Evolutionary conservation across 441 rosid species (phyloP), one percentile per base, ranked within the genome.

Genomic region (Biscutella laevigata): DNA sequence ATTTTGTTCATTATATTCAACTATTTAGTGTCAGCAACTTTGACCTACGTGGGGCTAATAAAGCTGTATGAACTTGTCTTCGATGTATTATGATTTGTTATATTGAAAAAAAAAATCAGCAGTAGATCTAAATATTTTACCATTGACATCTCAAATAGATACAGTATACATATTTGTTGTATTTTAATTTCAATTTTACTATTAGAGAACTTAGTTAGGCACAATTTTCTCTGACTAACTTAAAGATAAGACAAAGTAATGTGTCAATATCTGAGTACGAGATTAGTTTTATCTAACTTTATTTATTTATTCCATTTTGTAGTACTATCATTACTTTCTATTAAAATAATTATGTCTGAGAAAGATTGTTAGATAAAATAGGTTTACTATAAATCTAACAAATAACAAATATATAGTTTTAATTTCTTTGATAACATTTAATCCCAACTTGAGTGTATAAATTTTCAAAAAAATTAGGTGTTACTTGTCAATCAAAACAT

Each of bases 1-100:
- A 12, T 4, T 33, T n/a, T 20, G 29, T 57, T 12, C 30, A n/a
- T n/a, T n/a, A n/a, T n/a, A 40, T 33, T 39, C 11, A 46, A 24
- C 24, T 44, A 45, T 22, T 12, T 34, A 12, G 43, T 62, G 41
- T 42, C 53, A 57, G 59, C 41, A 57, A 45, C 25, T 50, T 57
- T 58, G 55, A 51, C 55, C 10, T 28, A 51, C 15, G 54, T 37
- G 39, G 59, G 70, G 43, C 55, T n/a, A n/a, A n/a, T 54, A 44
- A 12, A 4, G 14, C 4, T 37, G 37, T 9, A 28, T 64, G 43
- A 47, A 21, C 24, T 34, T 65, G 59, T 65, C 69, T 50, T 42
- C 21, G 28, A 57, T 41, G 38, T 16, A 24, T 28, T 8, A 5
- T 45, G 33, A 38, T 48, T 62, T 53, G 53, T 45, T 13, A 10